A percentile compares a stretch with the other conserved stretches of the same genome.
Conservation (phyloP, 148 eudicot species). For the Rhododendron griersonianum region DNA sequence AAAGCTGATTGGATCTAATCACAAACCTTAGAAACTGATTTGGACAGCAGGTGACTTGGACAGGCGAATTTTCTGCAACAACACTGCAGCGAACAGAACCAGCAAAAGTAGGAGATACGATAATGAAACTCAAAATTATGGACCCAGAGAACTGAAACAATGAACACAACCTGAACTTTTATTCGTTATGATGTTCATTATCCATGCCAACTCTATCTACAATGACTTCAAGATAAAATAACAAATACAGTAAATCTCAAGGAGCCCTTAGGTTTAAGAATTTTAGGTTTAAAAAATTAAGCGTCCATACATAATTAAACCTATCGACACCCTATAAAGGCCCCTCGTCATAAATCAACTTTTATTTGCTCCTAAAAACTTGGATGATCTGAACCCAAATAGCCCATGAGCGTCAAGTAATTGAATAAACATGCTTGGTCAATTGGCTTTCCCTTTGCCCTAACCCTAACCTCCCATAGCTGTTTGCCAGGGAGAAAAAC, state of each 20-base stretch:
- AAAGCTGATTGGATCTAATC: not conserved
- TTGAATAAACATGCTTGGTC: slow-evolving; percentile 52
- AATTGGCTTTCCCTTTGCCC: slow-evolving; percentile 34
- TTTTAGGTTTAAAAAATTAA: not conserved
- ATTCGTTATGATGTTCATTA: not conserved
- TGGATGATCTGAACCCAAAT: not conserved
- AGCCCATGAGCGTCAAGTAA: not conserved
- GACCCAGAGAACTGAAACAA: not conserved
- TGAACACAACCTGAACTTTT: not conserved
- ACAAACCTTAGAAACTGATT: not conserved
- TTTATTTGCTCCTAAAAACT: not conserved
- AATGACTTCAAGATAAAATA: not conserved
- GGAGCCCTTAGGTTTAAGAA: not conserved
- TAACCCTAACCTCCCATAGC: slow-evolving; percentile 12
- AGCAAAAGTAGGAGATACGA: not conserved
- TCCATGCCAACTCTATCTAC: not conserved
- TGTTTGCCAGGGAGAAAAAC: slow-evolving; percentile 20
- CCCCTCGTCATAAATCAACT: too few species aligned
- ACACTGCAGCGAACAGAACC: not conserved
- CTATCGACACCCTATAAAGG: not conserved
- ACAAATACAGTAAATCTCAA: not conserved
- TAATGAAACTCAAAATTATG: not conserved
- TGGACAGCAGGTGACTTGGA: not conserved
- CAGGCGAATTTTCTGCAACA: not conserved
- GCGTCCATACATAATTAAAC: not conserved